Evolutionary conservation across 495 filamentous ascomycete genomes (phyloP).

Genomic region (Talaromyces adpressus): DNA sequence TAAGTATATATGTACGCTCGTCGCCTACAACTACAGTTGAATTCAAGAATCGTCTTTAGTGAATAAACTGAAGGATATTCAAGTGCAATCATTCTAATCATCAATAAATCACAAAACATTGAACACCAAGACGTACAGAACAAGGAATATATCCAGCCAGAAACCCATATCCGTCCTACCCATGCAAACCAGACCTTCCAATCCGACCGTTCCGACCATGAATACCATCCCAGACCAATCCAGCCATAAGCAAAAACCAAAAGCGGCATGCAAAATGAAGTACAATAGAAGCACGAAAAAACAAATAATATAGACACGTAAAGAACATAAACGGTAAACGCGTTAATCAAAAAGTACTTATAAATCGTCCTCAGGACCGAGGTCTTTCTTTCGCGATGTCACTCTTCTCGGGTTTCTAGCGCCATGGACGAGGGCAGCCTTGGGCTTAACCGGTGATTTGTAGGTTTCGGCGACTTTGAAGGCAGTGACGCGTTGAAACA

Average conservation of each 20-base stretch:
- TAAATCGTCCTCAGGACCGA: conserved; percentile 47
- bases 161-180: neutral
- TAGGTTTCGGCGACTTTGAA: conserved; percentile 35
- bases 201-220: neutral
- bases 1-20: too few relatives aligned
- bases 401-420: conserved; percentile 44
- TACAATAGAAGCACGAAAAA: neutral
- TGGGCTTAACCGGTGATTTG: conserved; percentile 21
- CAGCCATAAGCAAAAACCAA: neutral
- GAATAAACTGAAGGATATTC: neutral
- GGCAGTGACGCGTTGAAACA: conserved; percentile 36
- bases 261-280: neutral
- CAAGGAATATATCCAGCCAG: conserved; percentile 2
- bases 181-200: neutral
- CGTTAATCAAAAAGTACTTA: conserved; percentile 12
- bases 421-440: conserved; percentile 20
- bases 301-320: neutral
- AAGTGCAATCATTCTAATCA: neutral
- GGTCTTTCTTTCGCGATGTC: conserved; percentile 48
- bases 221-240: neutral
- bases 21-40: neutral
- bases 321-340: neutral
- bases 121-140: conserved; percentile 3
- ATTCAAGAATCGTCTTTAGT: neutral
- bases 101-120: neutral